Base-by-base conservation (phyloP, 2,329 filamentous ascomycete genomes). In the Colletotrichum navitas region DNA sequence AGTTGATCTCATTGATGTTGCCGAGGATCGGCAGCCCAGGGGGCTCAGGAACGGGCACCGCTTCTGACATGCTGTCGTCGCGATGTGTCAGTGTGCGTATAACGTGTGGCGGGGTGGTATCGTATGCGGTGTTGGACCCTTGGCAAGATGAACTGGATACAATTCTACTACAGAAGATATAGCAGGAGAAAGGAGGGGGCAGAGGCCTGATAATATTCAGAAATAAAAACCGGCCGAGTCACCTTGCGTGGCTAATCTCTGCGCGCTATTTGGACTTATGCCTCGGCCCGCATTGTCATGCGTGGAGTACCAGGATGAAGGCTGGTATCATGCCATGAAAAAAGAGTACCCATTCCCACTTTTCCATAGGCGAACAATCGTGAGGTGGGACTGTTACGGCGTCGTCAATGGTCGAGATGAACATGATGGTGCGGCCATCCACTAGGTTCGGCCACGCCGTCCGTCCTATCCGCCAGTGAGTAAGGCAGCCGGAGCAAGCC, bases 1-100 rank as follows among this genome's bases (percentile, higher is more conserved):
- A 79, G 70, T 92, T 87, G 73, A 94, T 85, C 73, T 92, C 90
- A 63, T 83, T 81, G 39, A 92, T 77, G 75, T 94, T 92, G 51
- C 92, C 92, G 41, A 94, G 74, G 34, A 94, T 78, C 1, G 91
- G 92, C 71, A 92, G 82, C 5, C 89, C 90, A 59, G 84, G 85
- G 39, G 91, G 91, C 61, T 88, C 71, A 0, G 68, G 65, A 43
- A 76, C 72, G 5, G 71, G 66, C 32, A 73, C 66, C 43, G 70
- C 63, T 61, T 75, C 68, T 41, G 66, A 66, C 54, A 72, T 72
- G 55, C 5, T 62, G 39, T 36, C 16, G 26, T n/a, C 3, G 21
- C 12, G 21, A 24, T 52, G 26, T 7, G 43, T 29, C 2, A 45
- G 59, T 51, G n/a, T 54, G 21, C 34, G 14, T 54, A n/a, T 47